Conservation (phyloP, 2,329 filamentous ascomycete genomes). For the Daldinia eschscholtzii region DNA sequence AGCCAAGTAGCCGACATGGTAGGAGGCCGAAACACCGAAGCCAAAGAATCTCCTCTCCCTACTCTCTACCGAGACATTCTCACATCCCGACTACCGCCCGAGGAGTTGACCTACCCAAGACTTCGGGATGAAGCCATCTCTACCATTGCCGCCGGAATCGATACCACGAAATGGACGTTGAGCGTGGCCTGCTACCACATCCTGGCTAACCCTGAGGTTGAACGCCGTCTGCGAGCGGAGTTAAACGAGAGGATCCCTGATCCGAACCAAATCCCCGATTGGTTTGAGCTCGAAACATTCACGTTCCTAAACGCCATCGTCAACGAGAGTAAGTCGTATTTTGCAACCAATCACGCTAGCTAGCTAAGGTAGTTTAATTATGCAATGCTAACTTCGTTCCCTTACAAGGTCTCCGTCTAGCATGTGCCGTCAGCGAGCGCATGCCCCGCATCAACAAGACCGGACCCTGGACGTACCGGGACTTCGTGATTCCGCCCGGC, state of each 20-base stretch:
- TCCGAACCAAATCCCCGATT: slow-evolving; percentile 27
- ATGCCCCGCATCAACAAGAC: slow-evolving; percentile 37
- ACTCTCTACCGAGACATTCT: slow-evolving; percentile 33
- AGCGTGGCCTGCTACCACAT: slow-evolving; percentile 32
- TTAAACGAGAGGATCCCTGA: slow-evolving; percentile 35
- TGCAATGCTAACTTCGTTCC: background rate
- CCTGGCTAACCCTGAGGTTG: slow-evolving; percentile 24
- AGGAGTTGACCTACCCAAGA: slow-evolving; percentile 25
- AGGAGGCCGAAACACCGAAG: slow-evolving; percentile 10
- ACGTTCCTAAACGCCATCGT: slow-evolving; percentile 50
- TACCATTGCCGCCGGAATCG: slow-evolving; percentile 43
- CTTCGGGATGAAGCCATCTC: slow-evolving; percentile 35
- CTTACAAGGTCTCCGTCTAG: slow-evolving; percentile 31
- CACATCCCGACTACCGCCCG: slow-evolving; percentile 26
- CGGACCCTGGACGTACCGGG: slow-evolving; percentile 24
- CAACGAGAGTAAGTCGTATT: slow-evolving; percentile 38
- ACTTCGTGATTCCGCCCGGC: slow-evolving; percentile 36
- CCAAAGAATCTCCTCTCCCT: slow-evolving; percentile 7
- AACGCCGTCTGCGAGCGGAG: slow-evolving; percentile 26
- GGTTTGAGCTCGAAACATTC: slow-evolving; percentile 43
- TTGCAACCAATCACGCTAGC: background rate
- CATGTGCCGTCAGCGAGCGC: slow-evolving; percentile 29
- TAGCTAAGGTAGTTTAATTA: background rate
- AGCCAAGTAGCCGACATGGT: slow-evolving; percentile 28
- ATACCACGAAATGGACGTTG: slow-evolving; percentile 47